Evolutionary conservation across 139 green algal species (phyloP), one percentile per base, ranked within the genome.

Genomic region (Volvox africanus): DNA sequence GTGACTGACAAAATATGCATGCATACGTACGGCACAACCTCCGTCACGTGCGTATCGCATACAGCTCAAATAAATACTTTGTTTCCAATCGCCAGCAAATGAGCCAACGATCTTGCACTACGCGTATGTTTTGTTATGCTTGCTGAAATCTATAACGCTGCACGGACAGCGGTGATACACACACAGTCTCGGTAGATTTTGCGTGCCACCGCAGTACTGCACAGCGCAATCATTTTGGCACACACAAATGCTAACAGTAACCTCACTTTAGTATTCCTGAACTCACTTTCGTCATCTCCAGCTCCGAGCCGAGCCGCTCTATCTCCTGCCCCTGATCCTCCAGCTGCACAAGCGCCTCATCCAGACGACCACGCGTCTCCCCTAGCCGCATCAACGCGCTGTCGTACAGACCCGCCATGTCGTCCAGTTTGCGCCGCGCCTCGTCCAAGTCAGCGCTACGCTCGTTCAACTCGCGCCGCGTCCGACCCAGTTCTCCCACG

Each of bases 401-500:
- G 62, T 30, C 35, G 81, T 68, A 55, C 61, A 81, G 14, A 20
- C 22, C 33, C 32, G 32, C 82, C 50, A 16, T 28, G 44, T 88
- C 82, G 30, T 62, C 32, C 82, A 88, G 62, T 32, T n/a, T 37
- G 16, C 37, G 17, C 30, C 61, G 69, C 28, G 37, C 20, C 24
- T 77, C 44, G 62, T 78, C 30, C 37, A 82, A 30, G 50, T 61
- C 50, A 2, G 22, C 50, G 50, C 80, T 44, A 3, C 80, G 80
- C 44, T 86, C 80, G 18, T 50, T n/a, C 80, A 86, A 55, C 80
- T 86, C 50, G 50, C n/a, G 30, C 50, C 73, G 61, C 1, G 73
- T 82, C n/a, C 19, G 67, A 2, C 9, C 33, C 86, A 73, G 44
- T 20, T 36, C 75, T 24, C 69, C 36, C 32, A 78, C 22, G 36